Evolutionary conservation across 2,329 filamentous ascomycete species (phyloP).

Genomic region (Penicillium sp.): DNA sequence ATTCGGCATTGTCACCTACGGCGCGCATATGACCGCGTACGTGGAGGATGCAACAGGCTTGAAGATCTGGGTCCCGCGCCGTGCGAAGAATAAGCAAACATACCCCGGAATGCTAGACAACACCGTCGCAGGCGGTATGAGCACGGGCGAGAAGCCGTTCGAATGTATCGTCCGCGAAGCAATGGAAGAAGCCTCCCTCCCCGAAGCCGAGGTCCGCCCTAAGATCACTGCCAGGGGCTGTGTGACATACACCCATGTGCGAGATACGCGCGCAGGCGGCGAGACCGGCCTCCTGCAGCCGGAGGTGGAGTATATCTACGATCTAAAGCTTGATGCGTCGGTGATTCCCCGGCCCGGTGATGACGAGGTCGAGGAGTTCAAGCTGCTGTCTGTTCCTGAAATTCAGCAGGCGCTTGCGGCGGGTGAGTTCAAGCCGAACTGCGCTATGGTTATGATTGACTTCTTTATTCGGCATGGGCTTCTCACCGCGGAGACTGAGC

Average conservation of each 20-base stretch:
- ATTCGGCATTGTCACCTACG: slow-evolving; percentile 71
- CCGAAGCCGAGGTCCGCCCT: slow-evolving; percentile 61
- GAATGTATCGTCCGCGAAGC: slow-evolving; percentile 81
- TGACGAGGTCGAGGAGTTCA: slow-evolving; percentile 29
- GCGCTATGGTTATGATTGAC: slow-evolving; percentile 30
- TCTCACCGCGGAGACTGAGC: slow-evolving; percentile 27
- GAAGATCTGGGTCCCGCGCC: slow-evolving; percentile 77
- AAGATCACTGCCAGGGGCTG: slow-evolving; percentile 58
- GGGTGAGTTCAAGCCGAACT: slow-evolving; percentile 31
- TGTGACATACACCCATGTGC: slow-evolving; percentile 79
- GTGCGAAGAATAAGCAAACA: slow-evolving; percentile 72
- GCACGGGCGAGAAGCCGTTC: slow-evolving; percentile 71
- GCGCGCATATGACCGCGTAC: slow-evolving; percentile 76
- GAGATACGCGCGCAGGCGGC: slow-evolving; percentile 53
- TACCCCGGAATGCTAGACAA: slow-evolving; percentile 94
- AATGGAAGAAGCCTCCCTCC: slow-evolving; percentile 79
- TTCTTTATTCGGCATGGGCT: slow-evolving; percentile 33
- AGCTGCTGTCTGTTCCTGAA: slow-evolving; percentile 24
- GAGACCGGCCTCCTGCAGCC: slow-evolving; percentile 25
- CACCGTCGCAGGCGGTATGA: slow-evolving; percentile 80
- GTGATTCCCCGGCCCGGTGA: slow-evolving; percentile 25
- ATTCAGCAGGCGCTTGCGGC: slow-evolving; percentile 22
- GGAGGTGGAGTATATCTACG: slow-evolving; percentile 32
- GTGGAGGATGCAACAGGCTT: slow-evolving; percentile 55
- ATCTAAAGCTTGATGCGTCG: slow-evolving; percentile 25